These are phyloP conservation scores for Trichoderma sp. DNA, from an alignment of 2,329 filamentous ascomycete species.

Conservation along the genomic window DNA sequence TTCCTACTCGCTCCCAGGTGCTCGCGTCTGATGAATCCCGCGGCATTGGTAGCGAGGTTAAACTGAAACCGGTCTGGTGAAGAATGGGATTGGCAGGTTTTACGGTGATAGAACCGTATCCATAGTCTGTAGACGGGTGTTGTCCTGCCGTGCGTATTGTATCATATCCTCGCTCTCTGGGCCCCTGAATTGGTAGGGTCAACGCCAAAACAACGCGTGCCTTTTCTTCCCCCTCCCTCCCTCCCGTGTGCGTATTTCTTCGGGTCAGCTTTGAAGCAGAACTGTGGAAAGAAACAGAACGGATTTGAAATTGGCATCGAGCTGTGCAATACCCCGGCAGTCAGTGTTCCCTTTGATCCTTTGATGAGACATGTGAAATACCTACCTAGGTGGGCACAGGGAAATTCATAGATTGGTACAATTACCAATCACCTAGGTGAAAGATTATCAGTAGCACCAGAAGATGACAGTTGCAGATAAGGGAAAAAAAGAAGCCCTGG, in stretches of 20 bases:
- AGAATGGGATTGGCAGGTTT: not conserved
- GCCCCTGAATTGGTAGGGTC: slow-evolving; percentile 7
- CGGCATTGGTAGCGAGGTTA: slow-evolving; percentile 5
- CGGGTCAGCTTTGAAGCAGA: not conserved
- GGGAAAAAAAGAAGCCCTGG: not conserved
- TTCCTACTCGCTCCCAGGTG: slow-evolving; percentile 9
- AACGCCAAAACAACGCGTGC: not conserved
- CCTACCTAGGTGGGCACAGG: not conserved
- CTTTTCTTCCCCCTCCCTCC: not conserved
- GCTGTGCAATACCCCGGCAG: not conserved
- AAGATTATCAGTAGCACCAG: not conserved
- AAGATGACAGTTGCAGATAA: not conserved
- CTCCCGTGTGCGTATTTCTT: not conserved
- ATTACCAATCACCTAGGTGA: not conserved
- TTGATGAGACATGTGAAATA: not conserved
- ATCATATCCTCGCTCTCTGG: not conserved
- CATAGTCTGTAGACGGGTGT: not conserved
- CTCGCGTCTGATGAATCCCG: not conserved
- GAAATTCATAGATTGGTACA: not conserved
- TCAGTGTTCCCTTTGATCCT: not conserved
- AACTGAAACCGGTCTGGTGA: not conserved
- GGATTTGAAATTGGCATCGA: not conserved
- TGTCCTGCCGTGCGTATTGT: slow-evolving; percentile 1
- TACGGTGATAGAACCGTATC: not conserved
- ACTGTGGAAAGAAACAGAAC: not conserved